These are phyloP conservation scores for Mariannaea elegans DNA, from an alignment of 2,329 filamentous ascomycete genomes.

Conservation along the genomic window DNA sequence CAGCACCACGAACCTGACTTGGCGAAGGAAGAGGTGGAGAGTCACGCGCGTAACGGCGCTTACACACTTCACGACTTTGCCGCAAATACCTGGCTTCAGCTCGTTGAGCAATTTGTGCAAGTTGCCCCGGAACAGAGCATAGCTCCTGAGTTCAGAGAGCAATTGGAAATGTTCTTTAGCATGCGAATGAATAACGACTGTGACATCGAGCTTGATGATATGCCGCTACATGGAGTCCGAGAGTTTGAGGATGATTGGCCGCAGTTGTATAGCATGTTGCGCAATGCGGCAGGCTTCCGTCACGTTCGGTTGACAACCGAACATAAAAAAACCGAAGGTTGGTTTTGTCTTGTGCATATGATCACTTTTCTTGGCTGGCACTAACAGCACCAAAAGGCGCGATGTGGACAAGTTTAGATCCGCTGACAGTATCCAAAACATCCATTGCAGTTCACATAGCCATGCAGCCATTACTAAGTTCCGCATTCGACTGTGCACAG, in stretches of 20 bases:
- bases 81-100: background rate
- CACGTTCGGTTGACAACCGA: background rate
- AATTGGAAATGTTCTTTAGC: background rate
- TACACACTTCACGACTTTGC: conserved; percentile 6
- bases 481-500: background rate
- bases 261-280: background rate
- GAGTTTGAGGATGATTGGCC: background rate
- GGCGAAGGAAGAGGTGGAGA: background rate
- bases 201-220: background rate
- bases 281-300: background rate
- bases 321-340: background rate
- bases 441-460: background rate
- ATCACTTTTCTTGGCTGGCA: background rate
- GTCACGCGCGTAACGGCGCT: background rate
- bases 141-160: background rate
- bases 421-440: background rate
- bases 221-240: background rate
- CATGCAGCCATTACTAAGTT: background rate
- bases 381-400: background rate
- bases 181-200: background rate
- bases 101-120: background rate
- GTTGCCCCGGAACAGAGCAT: background rate
- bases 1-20: background rate
- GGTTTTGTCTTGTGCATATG: background rate
- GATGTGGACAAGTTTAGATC: background rate